Base-by-base conservation (phyloP, 2,329 filamentous ascomycete genomes). In the Trichophyton rubrum region DNA sequence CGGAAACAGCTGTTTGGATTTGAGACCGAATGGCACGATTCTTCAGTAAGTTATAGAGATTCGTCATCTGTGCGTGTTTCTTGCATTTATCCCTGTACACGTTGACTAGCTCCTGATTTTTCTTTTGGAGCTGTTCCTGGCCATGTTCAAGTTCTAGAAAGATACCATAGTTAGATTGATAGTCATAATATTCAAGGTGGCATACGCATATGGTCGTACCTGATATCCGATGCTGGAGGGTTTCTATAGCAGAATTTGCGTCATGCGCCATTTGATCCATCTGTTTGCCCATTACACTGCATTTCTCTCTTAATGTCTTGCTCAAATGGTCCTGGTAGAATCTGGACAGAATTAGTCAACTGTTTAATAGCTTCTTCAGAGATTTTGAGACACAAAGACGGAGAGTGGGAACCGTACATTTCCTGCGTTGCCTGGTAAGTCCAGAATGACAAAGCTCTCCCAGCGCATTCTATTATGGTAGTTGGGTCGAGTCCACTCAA, bases 391-490 rank as follows among this genome's bases (percentile, higher is more conserved):
- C 11, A 38, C 3, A 2, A 20, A 62, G 63, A 67, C n/a, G 4
- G n/a, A 3, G n/a, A 7, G 2, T 17, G 2, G 17, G 2, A 11
- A n/a, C 71, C 79, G 64, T 68, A 90, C 87, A 95, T 87, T 73
- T 96, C 88, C 67, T 93, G 88, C 1, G 83, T 84, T 17, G 85
- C 83, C 70, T 95, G 89, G 67, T 95, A 96, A 33, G 84, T 85
- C 86, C 90, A 95, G 70, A 96, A 96, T 35, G 82, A 83, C 64
- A 96, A 73, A 0, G 86, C 90, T 65, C 88, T 81, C 3, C 86
- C 85, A 22, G 89, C 87, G 72, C 90, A 95, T 67, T 96, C 91
- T 81, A 95, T 90, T 64, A 96, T 88, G 33, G 86, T 79, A 38
- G 81, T 85, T 0, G 92, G 92, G 62, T 84, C 88, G 0, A 96